Base-by-base conservation (phyloP, 1,139 yeast genomes). In the Candida sp. region DNA sequence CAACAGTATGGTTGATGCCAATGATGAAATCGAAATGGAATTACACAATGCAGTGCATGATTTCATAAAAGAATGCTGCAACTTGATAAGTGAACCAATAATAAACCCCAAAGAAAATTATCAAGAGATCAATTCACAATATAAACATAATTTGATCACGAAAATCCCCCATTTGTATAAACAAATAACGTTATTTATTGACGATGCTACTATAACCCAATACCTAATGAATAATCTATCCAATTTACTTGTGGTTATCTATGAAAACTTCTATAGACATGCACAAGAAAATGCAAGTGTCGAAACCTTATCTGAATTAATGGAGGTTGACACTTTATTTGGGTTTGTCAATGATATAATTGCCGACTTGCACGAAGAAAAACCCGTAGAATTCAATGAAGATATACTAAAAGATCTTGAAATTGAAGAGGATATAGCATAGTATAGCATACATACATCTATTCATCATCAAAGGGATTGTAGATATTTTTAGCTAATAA, bases 1-100 rank as follows among this genome's bases (percentile, higher is more conserved):
- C 9, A 84, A 82, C 54, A 85, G 87, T 59, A 86, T 85, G 88
- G 78, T 84, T 40, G 97, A 91, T 63, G 95, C 96, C 21, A 81
- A 88, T 51, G 73, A 64, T 39, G 97, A 90, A 60, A 70, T 90
- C 33, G 87, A 86, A 52, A 71, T 81, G 19, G 91, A 86, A 52
- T 71, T 91, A 49, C 77, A 91, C 50, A 81, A 79, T 49, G 72
- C 84, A 2, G 87, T 89, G 21, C 85, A 83, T 48, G 81, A 77
- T 22, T 82, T 88, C 43, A 68, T 79, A 21, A 63, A 69, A 21
- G 70, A 68, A 19, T 67, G 75, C 36, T 57, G 73, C 6, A 64
- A 66, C 41, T 50, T 54, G 3, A 64, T 77, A 25, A 64, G 70
- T 36, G 64, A 60, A 40, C 72, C 73, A 5, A 51, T 66, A 25